phyloP scores from a whole-genome alignment of 2,329 filamentous ascomycete genomes.

The Epicoccum nigrum region DNA sequence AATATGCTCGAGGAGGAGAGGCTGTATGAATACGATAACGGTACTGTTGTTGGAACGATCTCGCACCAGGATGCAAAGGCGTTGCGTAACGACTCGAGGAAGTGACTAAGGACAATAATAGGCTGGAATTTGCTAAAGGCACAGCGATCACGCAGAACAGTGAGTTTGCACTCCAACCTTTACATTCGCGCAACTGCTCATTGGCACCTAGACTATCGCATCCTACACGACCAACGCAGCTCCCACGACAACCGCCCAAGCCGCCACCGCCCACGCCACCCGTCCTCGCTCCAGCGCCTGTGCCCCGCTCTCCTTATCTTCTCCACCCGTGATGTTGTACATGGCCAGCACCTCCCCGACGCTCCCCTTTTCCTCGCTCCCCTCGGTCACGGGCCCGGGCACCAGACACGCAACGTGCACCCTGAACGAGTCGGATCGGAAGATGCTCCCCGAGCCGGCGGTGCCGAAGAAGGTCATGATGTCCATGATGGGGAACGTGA shows the following conservation, averaged over 20 bases:
- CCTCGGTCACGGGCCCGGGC: neutral
- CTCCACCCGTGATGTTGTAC: neutral
- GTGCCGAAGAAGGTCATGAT: slow-evolving; percentile 9
- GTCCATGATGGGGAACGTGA: slow-evolving; percentile 6
- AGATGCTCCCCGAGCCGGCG: neutral
- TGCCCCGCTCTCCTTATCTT: slow-evolving; percentile 1
- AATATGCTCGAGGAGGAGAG: no score
- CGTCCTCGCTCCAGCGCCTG: neutral
- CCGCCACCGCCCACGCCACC: neutral
- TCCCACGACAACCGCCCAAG: neutral
- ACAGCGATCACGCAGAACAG: no score
- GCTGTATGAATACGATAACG: no score
- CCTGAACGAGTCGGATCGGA: neutral
- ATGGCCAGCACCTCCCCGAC: neutral
- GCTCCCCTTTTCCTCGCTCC: neutral
- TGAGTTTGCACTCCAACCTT: no score
- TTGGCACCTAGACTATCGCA: no score
- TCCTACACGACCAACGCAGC: neutral
- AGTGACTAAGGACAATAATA: no score
- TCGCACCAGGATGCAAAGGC: no score
- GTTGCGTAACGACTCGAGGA: no score
- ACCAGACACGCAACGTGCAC: slow-evolving; percentile 9
- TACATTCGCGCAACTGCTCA: no score
- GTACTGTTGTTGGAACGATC: no score
- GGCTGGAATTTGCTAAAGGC: no score